phyloP scores from a whole-genome alignment of 495 filamentous ascomycete species.

The Aspergillus mulundensis region DNA sequence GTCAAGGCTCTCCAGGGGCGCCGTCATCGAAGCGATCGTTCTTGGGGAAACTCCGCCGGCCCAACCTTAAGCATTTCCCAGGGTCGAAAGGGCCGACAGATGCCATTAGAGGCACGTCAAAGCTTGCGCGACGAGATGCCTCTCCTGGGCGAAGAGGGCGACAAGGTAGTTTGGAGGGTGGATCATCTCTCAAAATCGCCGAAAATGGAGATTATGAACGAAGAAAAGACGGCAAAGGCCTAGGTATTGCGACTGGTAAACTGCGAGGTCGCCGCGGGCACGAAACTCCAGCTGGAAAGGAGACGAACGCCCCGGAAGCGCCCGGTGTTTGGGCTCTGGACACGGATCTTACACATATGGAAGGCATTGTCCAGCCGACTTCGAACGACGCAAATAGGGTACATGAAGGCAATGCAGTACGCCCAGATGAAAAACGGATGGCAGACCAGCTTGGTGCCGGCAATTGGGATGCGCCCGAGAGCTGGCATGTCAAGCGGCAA shows the following conservation, averaged over 20 bases:
- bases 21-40: constrained; percentile 61
- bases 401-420: constrained; percentile 47
- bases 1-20: constrained; percentile 56
- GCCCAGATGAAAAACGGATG: constrained; percentile 31
- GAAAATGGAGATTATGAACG: constrained; percentile 42
- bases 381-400: constrained; percentile 42
- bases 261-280: constrained; percentile 50
- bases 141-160: constrained; percentile 40
- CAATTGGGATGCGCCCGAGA: constrained; percentile 86
- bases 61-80: constrained; percentile 55
- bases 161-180: constrained; percentile 43
- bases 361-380: constrained; percentile 66
- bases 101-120: constrained; percentile 15
- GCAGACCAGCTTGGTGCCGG: constrained; percentile 29
- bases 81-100: constrained; percentile 50
- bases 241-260: constrained; percentile 32
- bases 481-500: constrained; percentile 78
- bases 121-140: constrained; percentile 45
- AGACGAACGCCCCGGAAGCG: constrained; percentile 29
- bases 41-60: constrained; percentile 59
- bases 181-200: constrained; percentile 16
- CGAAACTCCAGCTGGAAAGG: constrained; percentile 32
- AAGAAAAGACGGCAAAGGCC: constrained; percentile 40
- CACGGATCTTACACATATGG: constrained; percentile 77
- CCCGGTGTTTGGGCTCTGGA: constrained; percentile 66